Percentiles rank a stretch among this genome's conserved stretches.
These are phyloP conservation scores for Pseudogymnoascus sp. DNA, from an alignment of 2,329 filamentous ascomycete genomes.

Conservation along the genomic window DNA sequence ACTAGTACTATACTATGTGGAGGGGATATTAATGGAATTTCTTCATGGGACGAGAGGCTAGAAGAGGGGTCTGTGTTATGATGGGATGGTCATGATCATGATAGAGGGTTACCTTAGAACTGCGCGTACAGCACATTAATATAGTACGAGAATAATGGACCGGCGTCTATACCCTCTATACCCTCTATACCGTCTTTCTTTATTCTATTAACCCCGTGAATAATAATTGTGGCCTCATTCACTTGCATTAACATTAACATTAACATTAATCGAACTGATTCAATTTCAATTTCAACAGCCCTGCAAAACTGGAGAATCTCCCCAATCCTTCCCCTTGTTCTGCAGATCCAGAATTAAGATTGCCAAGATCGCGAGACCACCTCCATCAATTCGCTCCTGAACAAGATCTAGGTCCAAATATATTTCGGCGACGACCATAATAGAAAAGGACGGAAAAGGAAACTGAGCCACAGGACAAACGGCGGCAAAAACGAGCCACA, in stretches of 20 bases:
- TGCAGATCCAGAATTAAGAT: constrained; percentile 7
- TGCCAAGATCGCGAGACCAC: constrained; percentile 5
- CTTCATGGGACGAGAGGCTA: neutral
- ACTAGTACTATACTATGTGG: neutral
- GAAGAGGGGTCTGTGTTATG: neutral
- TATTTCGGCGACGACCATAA: neutral
- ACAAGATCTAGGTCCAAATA: neutral
- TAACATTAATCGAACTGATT: neutral
- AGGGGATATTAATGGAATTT: neutral
- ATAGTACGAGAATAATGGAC: neutral
- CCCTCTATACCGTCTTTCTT: neutral
- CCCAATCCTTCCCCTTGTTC: constrained; percentile 2
- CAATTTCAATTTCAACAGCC: neutral
- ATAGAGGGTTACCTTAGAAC: neutral
- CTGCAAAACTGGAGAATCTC: constrained; percentile 5
- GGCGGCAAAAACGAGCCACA: neutral
- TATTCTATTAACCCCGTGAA: neutral
- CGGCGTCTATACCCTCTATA: neutral
- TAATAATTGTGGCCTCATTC: neutral
- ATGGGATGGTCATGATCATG: neutral
- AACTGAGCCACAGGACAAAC: neutral
- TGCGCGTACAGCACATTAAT: neutral
- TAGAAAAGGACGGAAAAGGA: neutral
- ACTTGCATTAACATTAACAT: constrained; percentile 3
- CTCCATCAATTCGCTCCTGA: neutral